These are phyloP conservation scores for Stylonectria norvegica DNA, from an alignment of 2,329 filamentous ascomycete genomes.

Conservation along the genomic window DNA sequence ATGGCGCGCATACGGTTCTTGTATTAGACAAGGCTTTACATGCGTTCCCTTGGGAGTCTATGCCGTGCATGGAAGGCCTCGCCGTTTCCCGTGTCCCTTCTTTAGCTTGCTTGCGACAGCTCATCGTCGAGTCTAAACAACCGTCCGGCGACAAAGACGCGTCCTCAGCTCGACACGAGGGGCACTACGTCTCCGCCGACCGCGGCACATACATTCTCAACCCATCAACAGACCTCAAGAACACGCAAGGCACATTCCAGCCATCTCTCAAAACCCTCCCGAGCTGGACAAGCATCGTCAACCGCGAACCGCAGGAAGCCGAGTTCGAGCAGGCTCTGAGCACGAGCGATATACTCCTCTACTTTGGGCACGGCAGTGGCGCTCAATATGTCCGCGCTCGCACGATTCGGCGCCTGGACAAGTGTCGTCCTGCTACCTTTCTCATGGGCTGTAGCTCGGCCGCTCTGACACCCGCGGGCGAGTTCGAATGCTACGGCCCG, in stretches of 20 bases:
- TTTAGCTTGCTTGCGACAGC: conserved; percentile 73
- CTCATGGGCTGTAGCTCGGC: conserved; percentile 95
- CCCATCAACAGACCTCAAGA: conserved; percentile 76
- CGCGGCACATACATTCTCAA: conserved; percentile 82
- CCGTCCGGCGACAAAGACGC: conserved; percentile 7
- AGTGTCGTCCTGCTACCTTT: conserved; percentile 72
- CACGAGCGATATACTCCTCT: conserved; percentile 71
- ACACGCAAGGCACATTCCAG: conserved; percentile 74
- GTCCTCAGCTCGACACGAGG: conserved; percentile 24
- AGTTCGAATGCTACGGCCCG: conserved; percentile 88
- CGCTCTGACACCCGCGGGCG: conserved; percentile 70
- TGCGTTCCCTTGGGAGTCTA: conserved; percentile 90
- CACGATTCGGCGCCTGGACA: conserved; percentile 73
- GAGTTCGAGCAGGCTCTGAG: conserved; percentile 71
- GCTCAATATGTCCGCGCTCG: conserved; percentile 89
- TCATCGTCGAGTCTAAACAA: conserved; percentile 56
- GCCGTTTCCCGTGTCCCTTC: conserved; percentile 88
- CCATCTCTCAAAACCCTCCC: conserved; percentile 61
- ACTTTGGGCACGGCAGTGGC: conserved; percentile 94
- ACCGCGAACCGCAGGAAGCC: conserved; percentile 67
- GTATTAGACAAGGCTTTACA: conserved; percentile 90
- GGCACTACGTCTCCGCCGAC: conserved; percentile 53
- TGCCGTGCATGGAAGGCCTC: conserved; percentile 76
- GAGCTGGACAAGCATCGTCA: conserved; percentile 67
- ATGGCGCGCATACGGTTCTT: conserved; percentile 71